Percentiles rank a stretch among this genome's conserved stretches.
Evolutionary conservation across 768 basidiomycete species (phyloP).

Genomic region (Russula earlei): DNA sequence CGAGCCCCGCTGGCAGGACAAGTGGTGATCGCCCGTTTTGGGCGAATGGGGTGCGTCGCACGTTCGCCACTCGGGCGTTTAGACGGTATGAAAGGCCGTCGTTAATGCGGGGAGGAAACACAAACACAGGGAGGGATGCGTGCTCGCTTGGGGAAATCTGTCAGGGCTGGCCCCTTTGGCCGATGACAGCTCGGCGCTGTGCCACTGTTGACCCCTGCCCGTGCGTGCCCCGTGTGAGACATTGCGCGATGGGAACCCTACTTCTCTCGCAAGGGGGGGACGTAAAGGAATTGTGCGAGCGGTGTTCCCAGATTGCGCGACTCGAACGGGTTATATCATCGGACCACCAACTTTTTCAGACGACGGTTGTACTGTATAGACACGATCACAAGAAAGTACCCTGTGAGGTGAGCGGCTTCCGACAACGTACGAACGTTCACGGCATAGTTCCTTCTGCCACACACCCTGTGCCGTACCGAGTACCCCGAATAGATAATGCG

Average conservation of each 20-base stretch:
- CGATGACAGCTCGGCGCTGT: no score
- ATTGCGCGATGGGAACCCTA: background rate
- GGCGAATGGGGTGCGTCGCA: background rate
- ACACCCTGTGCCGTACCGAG: background rate
- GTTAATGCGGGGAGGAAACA: background rate
- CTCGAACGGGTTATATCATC: background rate
- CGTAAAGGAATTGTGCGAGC: background rate
- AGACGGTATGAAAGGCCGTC: background rate
- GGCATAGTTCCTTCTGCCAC: background rate
- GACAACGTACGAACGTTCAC: background rate
- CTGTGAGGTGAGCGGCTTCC: background rate
- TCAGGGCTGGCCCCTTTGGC: no score
- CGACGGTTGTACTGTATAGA: background rate
- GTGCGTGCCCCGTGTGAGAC: background rate
- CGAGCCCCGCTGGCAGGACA: no score
- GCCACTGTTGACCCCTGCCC: no score
- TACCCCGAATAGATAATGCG: background rate
- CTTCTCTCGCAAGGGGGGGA: background rate
- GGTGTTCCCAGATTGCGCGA: background rate
- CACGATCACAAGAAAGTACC: background rate
- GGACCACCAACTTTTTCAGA: background rate
- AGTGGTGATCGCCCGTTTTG: background rate
- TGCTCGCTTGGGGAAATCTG: background rate
- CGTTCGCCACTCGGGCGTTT: background rate
- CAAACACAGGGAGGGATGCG: background rate